Percentiles rank a stretch among this genome's conserved stretches.
Evolutionary conservation across 768 basidiomycete species (phyloP).

Genomic region (Suillus plorans): DNA sequence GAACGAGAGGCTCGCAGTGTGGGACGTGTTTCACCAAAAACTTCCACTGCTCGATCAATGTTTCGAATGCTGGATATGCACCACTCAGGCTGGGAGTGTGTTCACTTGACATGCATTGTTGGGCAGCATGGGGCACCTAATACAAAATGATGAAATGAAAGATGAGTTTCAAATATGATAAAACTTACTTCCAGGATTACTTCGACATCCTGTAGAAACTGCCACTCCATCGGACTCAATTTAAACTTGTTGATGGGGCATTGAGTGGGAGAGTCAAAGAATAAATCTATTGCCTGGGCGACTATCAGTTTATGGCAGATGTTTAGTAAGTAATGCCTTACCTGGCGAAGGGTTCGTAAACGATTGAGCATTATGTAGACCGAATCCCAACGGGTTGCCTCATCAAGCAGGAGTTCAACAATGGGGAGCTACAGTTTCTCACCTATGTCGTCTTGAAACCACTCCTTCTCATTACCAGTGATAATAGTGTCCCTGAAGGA

Average conservation of each 20-base stretch:
- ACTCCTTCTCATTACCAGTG: background rate
- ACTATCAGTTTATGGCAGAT: background rate
- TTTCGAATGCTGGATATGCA: background rate
- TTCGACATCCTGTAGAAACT: conserved; percentile 3
- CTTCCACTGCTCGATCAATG: background rate
- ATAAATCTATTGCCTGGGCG: conserved; percentile 5
- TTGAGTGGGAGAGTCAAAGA: background rate
- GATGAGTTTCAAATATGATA: background rate
- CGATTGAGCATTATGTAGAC: conserved; percentile 36
- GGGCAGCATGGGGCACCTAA: background rate
- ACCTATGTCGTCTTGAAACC: background rate
- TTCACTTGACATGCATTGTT: conserved; percentile 4
- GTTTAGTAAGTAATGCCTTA: background rate
- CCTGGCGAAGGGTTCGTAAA: background rate
- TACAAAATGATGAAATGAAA: background rate
- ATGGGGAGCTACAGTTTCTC: background rate
- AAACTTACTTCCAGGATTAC: conserved; percentile 7
- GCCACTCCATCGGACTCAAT: conserved; percentile 1
- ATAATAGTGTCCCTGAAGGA: background rate
- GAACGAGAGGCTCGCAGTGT: background rate
- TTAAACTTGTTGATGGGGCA: too few species aligned
- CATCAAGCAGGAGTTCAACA: conserved; percentile 25
- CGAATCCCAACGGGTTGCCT: conserved; percentile 39
- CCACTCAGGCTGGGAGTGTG: conserved; percentile 1
- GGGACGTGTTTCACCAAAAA: background rate